Base-by-base conservation (phyloP, 768 basidiomycete species). In the Calocera viscosa region DNA sequence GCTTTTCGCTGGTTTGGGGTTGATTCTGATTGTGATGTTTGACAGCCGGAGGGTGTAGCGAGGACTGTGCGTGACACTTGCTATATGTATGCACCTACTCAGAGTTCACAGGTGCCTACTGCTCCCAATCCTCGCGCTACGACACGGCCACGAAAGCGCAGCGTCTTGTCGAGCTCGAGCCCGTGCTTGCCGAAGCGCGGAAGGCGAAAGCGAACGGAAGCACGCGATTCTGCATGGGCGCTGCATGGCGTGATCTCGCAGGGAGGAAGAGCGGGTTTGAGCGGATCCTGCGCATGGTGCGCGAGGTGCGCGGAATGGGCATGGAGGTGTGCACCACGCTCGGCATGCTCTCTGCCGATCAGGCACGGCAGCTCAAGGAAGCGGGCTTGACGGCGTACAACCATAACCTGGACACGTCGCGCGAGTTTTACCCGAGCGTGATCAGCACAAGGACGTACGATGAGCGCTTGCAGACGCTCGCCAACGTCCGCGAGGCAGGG, bases 301-400 rank as follows among this genome's bases (percentile, higher is more conserved):
- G 66, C 24, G 53, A 64, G 76, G 86, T 92, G 75, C 86, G 94
- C 70, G 90, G 84, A 22, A 94, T 97, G 91, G 94, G 88, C 41
- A 96, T 99, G 95, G 95, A 99, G 78, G 95, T 99, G 28, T 99
- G 95, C 80, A 97, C 95, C 43, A 99, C 95, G 2, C 84, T 99
- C 33, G 95, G 95, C 53, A 98, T 99, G 95, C 82, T 99, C 60
- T 85, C 86, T 12, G 90, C 94, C 26, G 92, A 94, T 67, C 95
- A 99, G 77, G 95, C 95, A 28, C 80, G 80, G 69, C 88, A 88
- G 72, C 81, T 99, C 69, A 98, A 97, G 76, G 87, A 94, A 79
- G 95, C 95, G 38, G 95, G 95, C 33, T 78, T 98, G 72, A 96
- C 94, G 53, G 95, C 95, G 1, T 97, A 98, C 78, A 99, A 99